Base-by-base conservation (phyloP, 2,329 filamentous ascomycete species). In the Didymella keratinophila region DNA sequence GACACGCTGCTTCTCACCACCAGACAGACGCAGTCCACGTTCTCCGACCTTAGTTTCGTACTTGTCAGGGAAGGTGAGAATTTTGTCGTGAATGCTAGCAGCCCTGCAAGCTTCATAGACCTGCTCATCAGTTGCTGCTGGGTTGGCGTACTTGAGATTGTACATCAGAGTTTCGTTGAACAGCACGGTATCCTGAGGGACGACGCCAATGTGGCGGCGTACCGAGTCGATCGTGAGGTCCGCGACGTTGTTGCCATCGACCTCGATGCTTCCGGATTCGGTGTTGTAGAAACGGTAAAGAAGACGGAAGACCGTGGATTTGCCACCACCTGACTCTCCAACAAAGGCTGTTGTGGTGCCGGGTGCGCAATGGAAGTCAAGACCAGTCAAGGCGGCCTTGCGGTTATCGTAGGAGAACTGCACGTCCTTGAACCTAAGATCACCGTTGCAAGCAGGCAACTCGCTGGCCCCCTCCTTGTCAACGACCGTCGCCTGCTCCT, bases 161-260 rank as follows among this genome's bases (percentile, higher is more conserved):
- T 96, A 97, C 92, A 97, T 95, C 63, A 97, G 81, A 1, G 90
- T 90, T 76, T 97, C 93, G 75, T 97, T 97, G 84, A 97, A 97
- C 43, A 97, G 82, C 6, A 96, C 91, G 4, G 94, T 97, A 71
- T 99, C 95, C 76, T 99, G 95, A 1, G 95, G 95, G 7, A 99
- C 95, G 42, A 99, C 94, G 23, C 95, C 95, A 70, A 99, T 97
- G 74, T 93, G 90, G 59, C 86, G 86, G 66, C 95, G 88, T 55
- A 99, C 83, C n/a, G 93, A 97, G 78, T 97, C 92, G 68, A 98
- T 97, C 1, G 92, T 96, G 58, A 97, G 81, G 65, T 93, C 88
- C 75, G 91, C 87, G 47, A 97, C 91, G 72, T 97, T 87, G 59
- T 88, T 86, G 8, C 90, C 92, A 72, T 98, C 95, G 53, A 99